A percentile compares a stretch with the other conserved stretches of the same genome.
These are phyloP conservation scores for Penicillium subrubescens DNA, from an alignment of 495 filamentous ascomycete genomes.

Conservation along the genomic window DNA sequence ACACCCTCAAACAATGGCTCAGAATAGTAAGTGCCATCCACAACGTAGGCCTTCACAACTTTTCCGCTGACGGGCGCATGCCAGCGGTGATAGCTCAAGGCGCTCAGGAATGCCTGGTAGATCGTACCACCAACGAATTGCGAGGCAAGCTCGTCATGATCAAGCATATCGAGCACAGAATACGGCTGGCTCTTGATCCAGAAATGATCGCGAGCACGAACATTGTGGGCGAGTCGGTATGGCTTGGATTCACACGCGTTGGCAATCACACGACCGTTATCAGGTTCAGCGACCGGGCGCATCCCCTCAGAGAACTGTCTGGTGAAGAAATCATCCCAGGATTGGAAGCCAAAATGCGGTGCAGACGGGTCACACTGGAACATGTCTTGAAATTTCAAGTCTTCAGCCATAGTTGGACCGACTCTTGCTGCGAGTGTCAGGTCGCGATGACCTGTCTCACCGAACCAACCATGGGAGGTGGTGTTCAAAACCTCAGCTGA, in stretches of 20 bases:
- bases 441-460: slow-evolving; percentile 35
- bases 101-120: slow-evolving; percentile 68
- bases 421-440: slow-evolving; percentile 47
- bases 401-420: slow-evolving; percentile 43
- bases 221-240: slow-evolving; percentile 26
- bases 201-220: slow-evolving; percentile 48
- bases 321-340: slow-evolving; percentile 80
- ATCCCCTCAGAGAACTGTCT: slow-evolving; percentile 55
- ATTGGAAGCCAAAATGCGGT: slow-evolving; percentile 58
- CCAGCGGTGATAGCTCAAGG: slow-evolving; percentile 72
- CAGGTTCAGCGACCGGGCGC: slow-evolving; percentile 59
- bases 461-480: slow-evolving; percentile 62
- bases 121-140: slow-evolving; percentile 63
- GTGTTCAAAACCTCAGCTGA: slow-evolving; percentile 60
- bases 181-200: slow-evolving; percentile 73
- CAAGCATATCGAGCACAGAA: slow-evolving; percentile 64
- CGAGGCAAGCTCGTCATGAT: slow-evolving; percentile 47
- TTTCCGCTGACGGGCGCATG: slow-evolving; percentile 63
- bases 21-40: slow-evolving; percentile 68
- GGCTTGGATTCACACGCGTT: slow-evolving; percentile 68
- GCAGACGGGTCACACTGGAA: slow-evolving; percentile 29
- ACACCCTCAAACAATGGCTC: slow-evolving; percentile 59
- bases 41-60: slow-evolving; percentile 55
- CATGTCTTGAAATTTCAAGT: slow-evolving; percentile 60
- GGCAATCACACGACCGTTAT: slow-evolving; percentile 50